A percentile compares a stretch with the other conserved stretches of the same genome.
Conservation (phyloP, 2,329 filamentous ascomycete genomes). For the Blastomyces parvus region DNA sequence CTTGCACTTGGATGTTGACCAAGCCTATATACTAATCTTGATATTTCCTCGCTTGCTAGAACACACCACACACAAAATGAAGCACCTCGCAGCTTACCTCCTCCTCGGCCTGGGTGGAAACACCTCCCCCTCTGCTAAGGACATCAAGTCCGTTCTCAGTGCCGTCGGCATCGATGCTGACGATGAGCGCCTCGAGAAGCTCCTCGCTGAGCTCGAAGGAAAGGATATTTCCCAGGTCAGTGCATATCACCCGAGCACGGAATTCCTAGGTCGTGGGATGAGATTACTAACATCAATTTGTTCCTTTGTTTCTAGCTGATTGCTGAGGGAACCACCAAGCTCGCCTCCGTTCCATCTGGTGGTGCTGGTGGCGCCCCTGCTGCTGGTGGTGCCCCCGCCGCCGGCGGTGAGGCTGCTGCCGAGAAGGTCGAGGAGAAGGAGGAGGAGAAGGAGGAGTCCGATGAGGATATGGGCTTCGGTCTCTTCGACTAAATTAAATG, state of each 20-base stretch:
- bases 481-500: conserved; percentile 50
- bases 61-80: conserved; percentile 70
- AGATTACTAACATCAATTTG: conserved; percentile 19
- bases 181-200: conserved; percentile 70
- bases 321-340: conserved; percentile 78
- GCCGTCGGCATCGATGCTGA: conserved; percentile 95
- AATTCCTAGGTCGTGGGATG: conserved; percentile 5
- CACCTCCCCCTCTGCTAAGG: conserved; percentile 69
- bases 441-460: conserved; percentile 68
- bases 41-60: conserved; percentile 15
- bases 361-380: conserved; percentile 62
- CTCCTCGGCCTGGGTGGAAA: conserved; percentile 93
- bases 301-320: conserved; percentile 58
- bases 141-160: conserved; percentile 81
- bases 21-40: conserved; percentile 5
- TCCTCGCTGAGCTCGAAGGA: conserved; percentile 65
- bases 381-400: conserved; percentile 52
- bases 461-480: conserved; percentile 67
- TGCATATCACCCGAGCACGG: conserved; percentile 13
- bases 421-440: conserved; percentile 60
- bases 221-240: conserved; percentile 79
- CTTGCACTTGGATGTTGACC: background rate
- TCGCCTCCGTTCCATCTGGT: conserved; percentile 93
- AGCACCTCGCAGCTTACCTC: conserved; percentile 99
- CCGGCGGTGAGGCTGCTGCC: conserved; percentile 55